A percentile compares a stretch with the other conserved stretches of the same genome.
phyloP scores from a whole-genome alignment of 148 eudicot species.

The Chenopodium quinoa region DNA sequence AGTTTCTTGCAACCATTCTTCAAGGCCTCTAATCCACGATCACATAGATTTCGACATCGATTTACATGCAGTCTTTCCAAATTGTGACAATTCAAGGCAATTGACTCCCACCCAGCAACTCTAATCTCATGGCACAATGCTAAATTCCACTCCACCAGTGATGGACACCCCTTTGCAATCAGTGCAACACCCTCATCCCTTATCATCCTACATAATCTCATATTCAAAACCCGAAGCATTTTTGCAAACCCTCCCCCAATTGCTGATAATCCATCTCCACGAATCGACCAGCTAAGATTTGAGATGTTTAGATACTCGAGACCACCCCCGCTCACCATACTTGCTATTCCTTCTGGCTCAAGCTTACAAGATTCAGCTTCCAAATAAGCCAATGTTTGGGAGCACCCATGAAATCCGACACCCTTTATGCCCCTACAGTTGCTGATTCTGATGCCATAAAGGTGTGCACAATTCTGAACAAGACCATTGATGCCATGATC shows the following conservation, averaged over 20 bases:
- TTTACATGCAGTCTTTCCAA: conserved; percentile 59
- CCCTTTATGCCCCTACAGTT: conserved; percentile 44
- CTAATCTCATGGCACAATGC: conserved; percentile 54
- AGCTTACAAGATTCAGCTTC: conserved; percentile 69
- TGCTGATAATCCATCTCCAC: conserved; percentile 43
- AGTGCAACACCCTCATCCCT: conserved; percentile 41
- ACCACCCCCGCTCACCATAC: conserved; percentile 40
- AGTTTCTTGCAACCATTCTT: conserved; percentile 55
- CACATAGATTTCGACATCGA: conserved; percentile 53
- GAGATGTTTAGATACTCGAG: conserved; percentile 40
- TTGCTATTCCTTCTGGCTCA: conserved; percentile 44
- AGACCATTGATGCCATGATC: conserved; percentile 49
- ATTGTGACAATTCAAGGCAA: conserved; percentile 50
- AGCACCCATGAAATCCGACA: conserved; percentile 55
- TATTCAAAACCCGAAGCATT: conserved; percentile 47
- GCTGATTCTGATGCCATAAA: conserved; percentile 46
- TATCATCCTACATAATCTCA: conserved; percentile 49
- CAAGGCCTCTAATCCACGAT: conserved; percentile 46
- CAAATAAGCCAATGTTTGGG: conserved; percentile 39
- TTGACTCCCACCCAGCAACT: conserved; percentile 55
- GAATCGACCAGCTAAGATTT: conserved; percentile 30
- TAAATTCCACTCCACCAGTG: conserved; percentile 63
- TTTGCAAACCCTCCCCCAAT: conserved; percentile 44
- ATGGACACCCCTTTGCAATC: conserved; percentile 62
- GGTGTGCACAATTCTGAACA: conserved; percentile 40